Evolutionary conservation across 140 eudicot species (phyloP), one percentile per base, ranked within the genome.

Genomic region (Ambrosia hybrid): DNA sequence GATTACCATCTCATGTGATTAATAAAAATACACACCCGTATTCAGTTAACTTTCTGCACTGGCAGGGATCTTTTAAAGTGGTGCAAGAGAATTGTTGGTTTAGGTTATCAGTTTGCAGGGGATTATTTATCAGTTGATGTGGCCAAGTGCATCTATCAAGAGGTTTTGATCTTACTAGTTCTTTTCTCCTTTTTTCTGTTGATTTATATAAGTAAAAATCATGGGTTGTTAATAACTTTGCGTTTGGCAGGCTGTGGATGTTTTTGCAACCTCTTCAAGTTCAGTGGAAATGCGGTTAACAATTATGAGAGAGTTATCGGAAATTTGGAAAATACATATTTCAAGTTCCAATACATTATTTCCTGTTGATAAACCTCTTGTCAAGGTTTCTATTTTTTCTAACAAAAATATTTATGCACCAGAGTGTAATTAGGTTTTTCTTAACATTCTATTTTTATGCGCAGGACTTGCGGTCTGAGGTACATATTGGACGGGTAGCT

Each of bases 41-140:
- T 6, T 41, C 45, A 14, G 37, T 69, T 59, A 34, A 65, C 9
- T 4, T 37, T 41, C 5, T 61, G 69, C n/a, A 66, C 34, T 64
- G 26, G 36, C 80, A 94, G 99, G 88, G 97, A 94, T 83, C 96
- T 94, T 36, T 81, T 94, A 33, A 94, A 94, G 74, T 90, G 89
- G 88, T 88, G 99, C 82, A 90, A 86, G 75, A 86, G 99, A 73
- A 84, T 94, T 74, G 68, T 70, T 21, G 90, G 85, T 70, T 78
- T 81, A 83, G 96, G 91, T 53, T 79, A 78, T 66, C 72, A 12
- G 57, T 82, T 81, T 80, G 49, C 51, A 11, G 80, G 77, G 45
- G 83, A 72, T 57, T 67, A 69, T 63, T 52, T 80, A 61, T 53
- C 96, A 3, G 39, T 74, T 37, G 51, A 66, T 78, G 85, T 78